Percentiles rank a stretch among this genome's conserved stretches.
phyloP scores from a whole-genome alignment of 768 basidiomycete species.

The Chalciporus chontae region DNA sequence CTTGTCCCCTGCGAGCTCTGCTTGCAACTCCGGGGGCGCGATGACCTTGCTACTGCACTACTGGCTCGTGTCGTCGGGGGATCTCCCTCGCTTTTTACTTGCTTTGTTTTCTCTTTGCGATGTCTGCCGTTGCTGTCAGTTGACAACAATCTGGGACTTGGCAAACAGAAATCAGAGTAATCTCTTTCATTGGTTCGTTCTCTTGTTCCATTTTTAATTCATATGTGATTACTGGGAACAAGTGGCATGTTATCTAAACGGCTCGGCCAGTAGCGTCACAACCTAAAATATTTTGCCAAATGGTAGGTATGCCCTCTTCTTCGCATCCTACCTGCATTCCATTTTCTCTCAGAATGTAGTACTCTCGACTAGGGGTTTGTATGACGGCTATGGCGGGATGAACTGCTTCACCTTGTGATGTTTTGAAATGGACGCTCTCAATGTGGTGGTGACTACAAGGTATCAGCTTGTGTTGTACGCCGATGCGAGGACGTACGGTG shows the following conservation, averaged over 20 bases:
- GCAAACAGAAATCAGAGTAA: constrained; percentile 12
- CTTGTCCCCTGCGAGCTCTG: constrained; percentile 34
- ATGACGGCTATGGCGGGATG: constrained; percentile 66
- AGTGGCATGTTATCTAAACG: neutral
- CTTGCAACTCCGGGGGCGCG: constrained; percentile 39
- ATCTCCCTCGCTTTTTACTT: constrained; percentile 26
- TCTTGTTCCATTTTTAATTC: too few species aligned
- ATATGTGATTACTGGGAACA: too few species aligned
- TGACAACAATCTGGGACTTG: neutral
- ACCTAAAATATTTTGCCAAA: constrained; percentile 60
- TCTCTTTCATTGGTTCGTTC: too few species aligned
- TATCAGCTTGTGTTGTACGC: neutral
- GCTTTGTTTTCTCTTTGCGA: constrained; percentile 19
- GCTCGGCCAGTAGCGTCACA: constrained; percentile 33
- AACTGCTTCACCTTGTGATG: constrained; percentile 38
- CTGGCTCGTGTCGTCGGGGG: constrained; percentile 64
- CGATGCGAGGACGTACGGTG: constrained; percentile 43
- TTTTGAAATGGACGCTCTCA: constrained; percentile 68
- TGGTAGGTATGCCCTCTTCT: constrained; percentile 61
- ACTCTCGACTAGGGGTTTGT: constrained; percentile 66
- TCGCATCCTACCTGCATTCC: constrained; percentile 77
- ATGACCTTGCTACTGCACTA: constrained; percentile 40
- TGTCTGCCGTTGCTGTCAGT: neutral
- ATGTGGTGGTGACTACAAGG: constrained; percentile 63
- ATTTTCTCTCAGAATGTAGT: constrained; percentile 68